phyloP scores from a whole-genome alignment of 306 rosid species.

The Acacia confusa region DNA sequence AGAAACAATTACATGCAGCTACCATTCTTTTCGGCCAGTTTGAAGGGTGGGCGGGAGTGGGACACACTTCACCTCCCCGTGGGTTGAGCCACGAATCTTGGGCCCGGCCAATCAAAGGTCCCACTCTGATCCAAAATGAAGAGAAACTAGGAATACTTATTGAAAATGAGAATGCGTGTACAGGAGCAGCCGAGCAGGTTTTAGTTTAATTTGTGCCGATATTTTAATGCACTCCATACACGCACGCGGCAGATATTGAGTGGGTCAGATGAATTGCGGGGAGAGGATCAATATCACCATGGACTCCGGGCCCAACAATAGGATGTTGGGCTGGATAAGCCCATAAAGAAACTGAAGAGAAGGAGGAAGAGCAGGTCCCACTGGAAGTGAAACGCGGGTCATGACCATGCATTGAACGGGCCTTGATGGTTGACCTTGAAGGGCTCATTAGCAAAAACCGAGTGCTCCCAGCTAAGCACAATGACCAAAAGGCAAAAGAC shows the following conservation, averaged over 20 bases:
- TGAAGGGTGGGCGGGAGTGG: not conserved
- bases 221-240: not conserved
- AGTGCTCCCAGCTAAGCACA: conserved; percentile 35
- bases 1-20: not conserved
- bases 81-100: not conserved
- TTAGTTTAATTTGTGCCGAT: not conserved
- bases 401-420: not conserved
- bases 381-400: not conserved
- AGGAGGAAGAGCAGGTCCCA: not conserved
- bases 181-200: too few relatives aligned
- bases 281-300: not conserved
- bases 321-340: not conserved
- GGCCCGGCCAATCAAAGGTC: not conserved
- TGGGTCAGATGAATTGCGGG: too few relatives aligned
- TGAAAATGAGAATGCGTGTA: not conserved
- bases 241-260: not conserved
- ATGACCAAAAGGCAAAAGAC: not conserved
- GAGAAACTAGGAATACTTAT: not conserved
- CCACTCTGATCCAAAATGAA: not conserved
- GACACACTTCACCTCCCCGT: not conserved
- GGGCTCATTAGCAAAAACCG: not conserved
- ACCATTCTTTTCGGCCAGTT: not conserved
- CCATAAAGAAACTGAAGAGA: not conserved
- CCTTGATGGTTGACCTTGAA: not conserved
- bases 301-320: not conserved